Base-by-base conservation (phyloP, 192 early-diverging fungal species). In the Radiomyces spectabilis region DNA sequence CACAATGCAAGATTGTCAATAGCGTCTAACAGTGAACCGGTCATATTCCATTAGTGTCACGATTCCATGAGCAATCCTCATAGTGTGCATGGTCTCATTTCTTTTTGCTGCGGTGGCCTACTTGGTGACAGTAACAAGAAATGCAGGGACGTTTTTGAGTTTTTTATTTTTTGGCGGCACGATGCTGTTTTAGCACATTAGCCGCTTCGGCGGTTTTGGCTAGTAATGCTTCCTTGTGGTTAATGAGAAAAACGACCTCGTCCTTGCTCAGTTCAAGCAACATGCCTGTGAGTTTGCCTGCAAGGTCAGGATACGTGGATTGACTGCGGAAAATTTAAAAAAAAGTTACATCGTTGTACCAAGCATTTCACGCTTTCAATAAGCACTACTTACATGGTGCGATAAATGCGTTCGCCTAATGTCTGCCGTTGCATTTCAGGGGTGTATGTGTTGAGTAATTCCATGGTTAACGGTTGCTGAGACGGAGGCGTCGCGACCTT, bases 341-440 rank as follows among this genome's bases (percentile, higher is more conserved):
- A 35, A 35, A 48, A 21, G 16, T 15, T 43, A 21, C 24, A 16
- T 5, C 42, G 24, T 15, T 43, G 10, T 43, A 7, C 24, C 19
- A 9, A 4, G 16, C 18, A 7, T 43, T 43, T 43, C n/a, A n/a
- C n/a, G 5, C 8, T 43, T 0, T 48, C 4, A 6, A 30, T 9
- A 15, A 9, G 7, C 5, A 13, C 9, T n/a, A 12, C 38, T 38
- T 52, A 52, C 51, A 65, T 92, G 46, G 85, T 76, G 21, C 91
- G 91, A 78, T 91, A 99, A 38, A 99, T 80, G 40, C 84, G 81
- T 78, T 99, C 95, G 62, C 97, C 97, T 31, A 99, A 83, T 75
- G 91, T 85, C 63, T 91, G 91, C 83, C 97, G 97, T 78, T 97
- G 94, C 59, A 85, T 77, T 41, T 94, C 93, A 38, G 83, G 72